Percentiles rank a stretch among this genome's conserved stretches.
Conservation (phyloP, 2,329 filamentous ascomycete genomes). For the Mollisia scopiformis region DNA sequence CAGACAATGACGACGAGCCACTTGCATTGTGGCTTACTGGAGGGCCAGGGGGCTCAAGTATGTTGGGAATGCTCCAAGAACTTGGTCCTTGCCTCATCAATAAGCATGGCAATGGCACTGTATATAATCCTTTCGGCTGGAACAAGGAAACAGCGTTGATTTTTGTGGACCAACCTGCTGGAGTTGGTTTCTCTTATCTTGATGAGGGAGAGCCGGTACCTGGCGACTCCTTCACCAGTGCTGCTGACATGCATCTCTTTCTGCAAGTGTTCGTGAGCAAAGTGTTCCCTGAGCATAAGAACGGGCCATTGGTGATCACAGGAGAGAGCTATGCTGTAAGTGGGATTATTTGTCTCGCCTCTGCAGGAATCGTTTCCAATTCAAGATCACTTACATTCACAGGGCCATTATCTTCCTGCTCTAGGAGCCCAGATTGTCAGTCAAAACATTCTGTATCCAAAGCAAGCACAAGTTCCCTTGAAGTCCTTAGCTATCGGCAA, state of each 20-base stretch:
- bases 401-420: conserved; percentile 51
- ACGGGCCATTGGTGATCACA: conserved; percentile 47
- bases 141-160: conserved; percentile 57
- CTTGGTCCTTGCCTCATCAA: conserved; percentile 49
- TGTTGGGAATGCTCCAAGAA: conserved; percentile 64
- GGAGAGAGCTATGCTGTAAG: conserved; percentile 52
- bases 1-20: conserved; percentile 43
- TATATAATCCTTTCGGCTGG: conserved; percentile 62
- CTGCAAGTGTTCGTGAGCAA: conserved; percentile 50
- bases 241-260: conserved; percentile 52
- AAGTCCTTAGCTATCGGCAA: conserved; percentile 50
- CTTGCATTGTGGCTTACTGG: conserved; percentile 67
- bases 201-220: conserved; percentile 40
- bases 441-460: conserved; percentile 46
- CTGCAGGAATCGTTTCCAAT: no score
- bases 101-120: conserved; percentile 48
- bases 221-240: conserved; percentile 44
- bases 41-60: conserved; percentile 63
- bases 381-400: conserved; percentile 6
- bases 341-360: conserved; percentile 10
- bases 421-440: conserved; percentile 46
- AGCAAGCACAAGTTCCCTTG: conserved; percentile 44
- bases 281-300: conserved; percentile 45
- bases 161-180: conserved; percentile 62
- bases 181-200: conserved; percentile 66